phyloP scores from a whole-genome alignment of 106 monocot species.

The Acorus calamus region DNA sequence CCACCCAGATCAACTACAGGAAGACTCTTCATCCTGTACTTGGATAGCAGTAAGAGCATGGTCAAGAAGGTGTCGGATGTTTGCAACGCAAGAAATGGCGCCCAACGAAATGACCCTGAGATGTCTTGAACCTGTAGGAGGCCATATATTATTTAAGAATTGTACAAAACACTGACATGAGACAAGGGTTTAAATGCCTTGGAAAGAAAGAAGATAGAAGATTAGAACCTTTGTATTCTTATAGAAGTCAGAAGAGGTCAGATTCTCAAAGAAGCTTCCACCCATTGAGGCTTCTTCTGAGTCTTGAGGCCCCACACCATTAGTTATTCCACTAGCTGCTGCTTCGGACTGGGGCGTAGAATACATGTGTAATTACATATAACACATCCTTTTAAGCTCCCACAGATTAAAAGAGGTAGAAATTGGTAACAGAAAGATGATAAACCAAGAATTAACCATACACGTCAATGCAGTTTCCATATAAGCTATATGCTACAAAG shows the following conservation, averaged over 20 bases:
- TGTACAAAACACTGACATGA: not conserved
- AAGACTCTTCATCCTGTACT: slow-evolving; percentile 94
- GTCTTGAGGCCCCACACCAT: slow-evolving; percentile 11
- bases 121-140: slow-evolving; percentile 68
- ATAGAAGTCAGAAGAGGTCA: slow-evolving; percentile 85
- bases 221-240: slow-evolving; percentile 63
- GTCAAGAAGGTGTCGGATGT: slow-evolving; percentile 78
- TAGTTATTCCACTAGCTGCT: not conserved
- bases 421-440: too few species aligned
- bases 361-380: too few species aligned
- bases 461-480: too few species aligned
- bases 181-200: not conserved
- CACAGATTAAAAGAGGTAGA: too few species aligned
- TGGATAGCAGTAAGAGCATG: slow-evolving; percentile 84
- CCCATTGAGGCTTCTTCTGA: slow-evolving; percentile 27
- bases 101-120: slow-evolving; percentile 90
- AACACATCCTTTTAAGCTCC: too few species aligned
- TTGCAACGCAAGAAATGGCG: slow-evolving; percentile 95
- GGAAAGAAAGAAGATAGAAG: not conserved
- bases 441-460: too few species aligned
- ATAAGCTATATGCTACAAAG: too few species aligned
- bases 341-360: not conserved
- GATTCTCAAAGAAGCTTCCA: slow-evolving; percentile 76
- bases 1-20: slow-evolving; percentile 87
- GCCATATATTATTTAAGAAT: too few species aligned